These are phyloP conservation scores for Skeletonema menzelii DNA, from an alignment of 108 stramenopile species.

Conservation along the genomic window DNA sequence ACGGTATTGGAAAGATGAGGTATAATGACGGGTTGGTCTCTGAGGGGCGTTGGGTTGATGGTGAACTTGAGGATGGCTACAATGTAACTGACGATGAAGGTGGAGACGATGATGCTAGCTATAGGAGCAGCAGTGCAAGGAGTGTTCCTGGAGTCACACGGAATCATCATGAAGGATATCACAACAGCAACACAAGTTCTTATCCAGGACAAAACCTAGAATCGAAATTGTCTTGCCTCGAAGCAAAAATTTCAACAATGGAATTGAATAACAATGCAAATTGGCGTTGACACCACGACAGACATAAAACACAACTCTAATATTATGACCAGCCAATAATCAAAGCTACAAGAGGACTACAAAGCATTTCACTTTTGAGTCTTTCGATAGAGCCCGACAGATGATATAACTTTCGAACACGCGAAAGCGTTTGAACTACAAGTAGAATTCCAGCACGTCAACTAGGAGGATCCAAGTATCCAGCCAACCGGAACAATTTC, in stretches of 20 bases:
- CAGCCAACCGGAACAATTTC: no score
- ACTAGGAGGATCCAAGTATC: no score
- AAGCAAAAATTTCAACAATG: background rate
- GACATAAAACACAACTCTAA: no score
- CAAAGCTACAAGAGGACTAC: no score
- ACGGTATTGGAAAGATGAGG: slow-evolving; percentile 37
- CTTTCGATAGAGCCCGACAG: no score
- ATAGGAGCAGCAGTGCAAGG: background rate
- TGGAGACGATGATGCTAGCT: background rate
- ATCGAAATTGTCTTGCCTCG: background rate
- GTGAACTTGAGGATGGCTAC: slow-evolving; percentile 18
- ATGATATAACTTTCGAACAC: no score
- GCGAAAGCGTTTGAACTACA: no score
- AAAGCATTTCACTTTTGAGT: no score
- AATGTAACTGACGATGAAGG: slow-evolving; percentile 8
- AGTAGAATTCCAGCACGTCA: no score
- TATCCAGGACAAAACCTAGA: background rate
- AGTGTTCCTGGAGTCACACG: background rate
- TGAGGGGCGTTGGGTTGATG: slow-evolving; percentile 38
- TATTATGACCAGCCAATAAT: no score
- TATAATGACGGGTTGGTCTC: slow-evolving; percentile 23
- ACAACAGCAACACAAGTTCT: background rate
- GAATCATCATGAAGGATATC: background rate
- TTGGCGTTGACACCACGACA: background rate
- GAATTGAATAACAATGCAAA: background rate